Conservation (phyloP, 441 rosid genomes). For the Bocquillonia castaneifolia region DNA sequence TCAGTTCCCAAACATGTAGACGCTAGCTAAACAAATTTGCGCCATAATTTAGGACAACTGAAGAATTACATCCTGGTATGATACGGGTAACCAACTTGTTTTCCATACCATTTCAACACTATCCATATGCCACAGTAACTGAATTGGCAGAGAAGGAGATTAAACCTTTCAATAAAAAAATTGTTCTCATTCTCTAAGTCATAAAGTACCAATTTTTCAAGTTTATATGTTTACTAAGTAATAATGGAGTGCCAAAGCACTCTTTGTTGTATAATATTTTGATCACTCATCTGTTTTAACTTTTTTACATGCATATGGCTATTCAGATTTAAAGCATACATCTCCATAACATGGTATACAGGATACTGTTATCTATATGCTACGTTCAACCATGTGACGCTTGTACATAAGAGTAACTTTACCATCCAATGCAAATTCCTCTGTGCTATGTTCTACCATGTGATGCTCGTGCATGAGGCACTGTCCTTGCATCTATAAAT, state of each 20-base stretch:
- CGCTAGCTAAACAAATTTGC: not conserved
- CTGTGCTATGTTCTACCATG: too few species aligned
- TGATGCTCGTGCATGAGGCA: not conserved
- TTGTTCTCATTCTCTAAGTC: not conserved
- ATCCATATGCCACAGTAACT: not conserved
- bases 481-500: too few species aligned
- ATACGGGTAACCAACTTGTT: not conserved
- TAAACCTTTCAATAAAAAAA: not conserved
- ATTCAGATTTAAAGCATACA: not conserved
- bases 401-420: not conserved
- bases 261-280: not conserved
- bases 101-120: not conserved
- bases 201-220: not conserved
- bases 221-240: not conserved
- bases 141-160: not conserved
- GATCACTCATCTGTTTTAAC: not conserved
- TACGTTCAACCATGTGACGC: slow-evolving; percentile 1
- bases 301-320: not conserved
- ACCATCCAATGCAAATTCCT: too few species aligned
- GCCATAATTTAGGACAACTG: not conserved
- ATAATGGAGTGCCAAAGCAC: too few species aligned
- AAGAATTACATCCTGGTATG: not conserved
- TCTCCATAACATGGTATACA: not conserved
- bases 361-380: not conserved
- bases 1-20: not conserved